Evolutionary conservation across 768 basidiomycete species (phyloP).

Genomic region (Hypsizygus marmoreus): DNA sequence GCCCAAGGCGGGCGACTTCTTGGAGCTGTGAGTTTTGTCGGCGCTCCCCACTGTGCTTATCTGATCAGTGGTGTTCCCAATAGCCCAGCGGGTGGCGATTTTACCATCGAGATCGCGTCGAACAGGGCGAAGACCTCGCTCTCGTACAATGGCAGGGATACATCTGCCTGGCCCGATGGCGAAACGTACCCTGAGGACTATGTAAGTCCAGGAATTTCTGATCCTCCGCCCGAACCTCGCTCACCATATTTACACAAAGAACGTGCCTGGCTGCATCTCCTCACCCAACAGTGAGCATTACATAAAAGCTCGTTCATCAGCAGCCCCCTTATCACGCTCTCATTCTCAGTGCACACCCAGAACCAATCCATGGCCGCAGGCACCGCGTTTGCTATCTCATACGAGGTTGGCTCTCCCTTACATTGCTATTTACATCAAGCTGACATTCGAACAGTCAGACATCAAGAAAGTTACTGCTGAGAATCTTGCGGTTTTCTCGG

Average conservation of each 20-base stretch:
- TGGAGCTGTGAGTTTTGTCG: constrained; percentile 40
- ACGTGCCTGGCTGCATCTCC: constrained; percentile 43
- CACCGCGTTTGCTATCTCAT: constrained; percentile 58
- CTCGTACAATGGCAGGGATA: constrained; percentile 39
- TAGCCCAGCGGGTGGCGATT: constrained; percentile 50
- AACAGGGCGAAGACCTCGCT: constrained; percentile 51
- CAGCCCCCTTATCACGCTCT: background rate
- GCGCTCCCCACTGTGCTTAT: background rate
- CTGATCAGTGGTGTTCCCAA: background rate
- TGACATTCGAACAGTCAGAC: constrained; percentile 39
- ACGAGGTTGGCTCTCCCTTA: constrained; percentile 33
- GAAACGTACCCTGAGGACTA: constrained; percentile 43
- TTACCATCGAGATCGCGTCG: constrained; percentile 49
- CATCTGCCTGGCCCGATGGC: constrained; percentile 50
- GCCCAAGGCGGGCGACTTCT: constrained; percentile 39
- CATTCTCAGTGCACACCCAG: constrained; percentile 50
- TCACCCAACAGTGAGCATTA: constrained; percentile 47
- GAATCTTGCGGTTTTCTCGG: constrained; percentile 54
- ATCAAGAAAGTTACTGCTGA: constrained; percentile 46
- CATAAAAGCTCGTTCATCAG: background rate
- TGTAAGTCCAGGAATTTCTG: constrained; percentile 29
- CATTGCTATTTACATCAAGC: background rate
- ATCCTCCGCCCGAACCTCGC: background rate
- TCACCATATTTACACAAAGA: constrained; percentile 22
- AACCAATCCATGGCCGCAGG: constrained; percentile 54